Conservation (phyloP, 208 protist genomes). For the Leishmania martiniquensis region DNA sequence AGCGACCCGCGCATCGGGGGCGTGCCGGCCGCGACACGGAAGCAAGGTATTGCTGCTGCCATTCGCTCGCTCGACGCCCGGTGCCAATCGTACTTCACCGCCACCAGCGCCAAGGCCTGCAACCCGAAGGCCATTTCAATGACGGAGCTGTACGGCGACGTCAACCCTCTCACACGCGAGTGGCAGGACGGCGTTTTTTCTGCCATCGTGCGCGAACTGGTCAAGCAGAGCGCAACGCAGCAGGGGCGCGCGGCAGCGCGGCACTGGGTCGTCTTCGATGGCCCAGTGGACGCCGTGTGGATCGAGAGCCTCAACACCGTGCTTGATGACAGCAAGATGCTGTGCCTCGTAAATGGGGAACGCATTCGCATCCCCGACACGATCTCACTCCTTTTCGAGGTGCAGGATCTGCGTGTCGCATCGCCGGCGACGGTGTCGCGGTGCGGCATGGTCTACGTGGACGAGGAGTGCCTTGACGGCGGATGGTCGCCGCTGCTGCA, state of each 20-base stretch:
- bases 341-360: slow-evolving; percentile 97
- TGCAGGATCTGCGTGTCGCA: slow-evolving; percentile 97
- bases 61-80: slow-evolving; percentile 47
- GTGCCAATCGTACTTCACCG: slow-evolving; percentile 72
- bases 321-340: slow-evolving; percentile 98
- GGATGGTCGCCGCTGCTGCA: slow-evolving; percentile 78
- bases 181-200: slow-evolving; percentile 96
- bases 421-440: slow-evolving; percentile 98
- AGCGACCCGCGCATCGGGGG: not conserved
- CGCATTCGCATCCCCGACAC: slow-evolving; percentile 94
- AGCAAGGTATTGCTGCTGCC: slow-evolving; percentile 2
- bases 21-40: not conserved
- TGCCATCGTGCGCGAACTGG: slow-evolving; percentile 84
- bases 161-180: slow-evolving; percentile 95
- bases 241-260: slow-evolving; percentile 30
- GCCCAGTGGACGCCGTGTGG: slow-evolving; percentile 98
- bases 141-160: slow-evolving; percentile 96
- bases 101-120: slow-evolving; percentile 56
- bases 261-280: slow-evolving; percentile 98
- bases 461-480: slow-evolving; percentile 85
- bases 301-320: slow-evolving; percentile 99
- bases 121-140: slow-evolving; percentile 97
- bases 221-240: slow-evolving; percentile 47
- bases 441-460: slow-evolving; percentile 98
- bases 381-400: slow-evolving; percentile 97